phyloP scores from a whole-genome alignment of 345 rosid species.

The Eucalyptus polyanthemos region DNA sequence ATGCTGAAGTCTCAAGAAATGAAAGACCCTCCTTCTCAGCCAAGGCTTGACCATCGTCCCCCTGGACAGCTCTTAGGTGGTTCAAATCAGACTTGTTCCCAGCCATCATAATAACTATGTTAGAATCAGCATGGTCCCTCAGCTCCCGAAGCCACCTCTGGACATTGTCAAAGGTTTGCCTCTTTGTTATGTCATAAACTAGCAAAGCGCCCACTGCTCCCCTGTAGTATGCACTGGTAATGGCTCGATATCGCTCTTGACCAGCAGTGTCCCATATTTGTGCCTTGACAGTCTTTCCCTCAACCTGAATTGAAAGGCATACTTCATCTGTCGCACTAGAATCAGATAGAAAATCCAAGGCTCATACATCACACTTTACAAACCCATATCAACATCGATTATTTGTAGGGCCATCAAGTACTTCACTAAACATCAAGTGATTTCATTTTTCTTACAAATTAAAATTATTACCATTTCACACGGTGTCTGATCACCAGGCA shows the following conservation, averaged over 20 bases:
- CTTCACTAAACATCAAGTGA: not conserved
- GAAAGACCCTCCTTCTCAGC: conserved; percentile 15
- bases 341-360: not conserved
- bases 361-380: not conserved
- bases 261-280: conserved; percentile 21
- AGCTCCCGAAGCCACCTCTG: conserved; percentile 17
- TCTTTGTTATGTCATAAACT: conserved; percentile 12
- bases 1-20: conserved; percentile 12
- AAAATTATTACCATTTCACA: not conserved
- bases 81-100: conserved; percentile 9
- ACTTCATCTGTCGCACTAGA: not conserved
- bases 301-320: not conserved
- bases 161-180: conserved; percentile 12
- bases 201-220: conserved; percentile 15
- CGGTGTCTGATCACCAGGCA: not conserved
- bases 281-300: conserved; percentile 14
- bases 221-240: conserved; percentile 15
- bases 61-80: conserved; percentile 7
- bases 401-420: not conserved
- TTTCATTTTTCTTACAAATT: not conserved
- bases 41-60: conserved; percentile 6
- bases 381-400: not conserved
- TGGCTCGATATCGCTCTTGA: conserved; percentile 16
- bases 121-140: conserved; percentile 19
- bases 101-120: conserved; percentile 13